Evolutionary conservation across 2,329 filamentous ascomycete species (phyloP).

Genomic region (Aspergillus quadricinctus): DNA sequence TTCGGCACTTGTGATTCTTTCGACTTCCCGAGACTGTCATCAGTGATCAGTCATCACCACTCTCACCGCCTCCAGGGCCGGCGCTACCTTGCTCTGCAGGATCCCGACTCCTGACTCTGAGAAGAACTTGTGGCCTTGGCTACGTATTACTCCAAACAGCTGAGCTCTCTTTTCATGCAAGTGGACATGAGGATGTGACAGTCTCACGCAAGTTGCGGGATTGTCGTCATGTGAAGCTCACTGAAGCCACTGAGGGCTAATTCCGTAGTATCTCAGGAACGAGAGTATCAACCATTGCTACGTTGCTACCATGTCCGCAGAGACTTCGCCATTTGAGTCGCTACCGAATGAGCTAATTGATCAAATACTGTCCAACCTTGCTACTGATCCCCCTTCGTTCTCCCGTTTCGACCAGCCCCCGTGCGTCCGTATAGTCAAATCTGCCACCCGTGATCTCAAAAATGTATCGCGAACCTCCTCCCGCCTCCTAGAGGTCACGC

Average conservation of each 20-base stretch:
- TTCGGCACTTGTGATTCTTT: conserved; percentile 19
- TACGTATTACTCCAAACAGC: too few species aligned
- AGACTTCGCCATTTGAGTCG: conserved; percentile 24
- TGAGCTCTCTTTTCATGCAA: not conserved
- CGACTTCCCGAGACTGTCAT: conserved; percentile 13
- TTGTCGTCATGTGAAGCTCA: conserved; percentile 11
- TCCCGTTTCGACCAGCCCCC: conserved; percentile 49
- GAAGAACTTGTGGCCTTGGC: too few species aligned
- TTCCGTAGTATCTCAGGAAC: conserved; percentile 2
- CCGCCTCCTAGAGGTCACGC: conserved; percentile 49
- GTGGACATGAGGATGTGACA: not conserved
- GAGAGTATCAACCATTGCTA: not conserved
- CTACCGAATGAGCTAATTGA: conserved; percentile 61
- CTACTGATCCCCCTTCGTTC: conserved; percentile 47
- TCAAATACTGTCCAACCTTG: conserved; percentile 55
- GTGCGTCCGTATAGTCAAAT: conserved; percentile 39
- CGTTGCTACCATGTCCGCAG: conserved; percentile 12
- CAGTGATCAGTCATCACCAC: not conserved
- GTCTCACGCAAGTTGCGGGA: not conserved
- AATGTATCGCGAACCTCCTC: conserved; percentile 51
- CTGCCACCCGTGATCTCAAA: conserved; percentile 48
- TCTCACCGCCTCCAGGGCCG: not conserved
- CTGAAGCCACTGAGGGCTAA: not conserved
- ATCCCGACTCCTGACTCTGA: too few species aligned
- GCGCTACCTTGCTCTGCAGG: too few species aligned